Evolutionary conservation across 2,329 filamentous ascomycete species (phyloP).

Genomic region (Botrytis hyacinthi): DNA sequence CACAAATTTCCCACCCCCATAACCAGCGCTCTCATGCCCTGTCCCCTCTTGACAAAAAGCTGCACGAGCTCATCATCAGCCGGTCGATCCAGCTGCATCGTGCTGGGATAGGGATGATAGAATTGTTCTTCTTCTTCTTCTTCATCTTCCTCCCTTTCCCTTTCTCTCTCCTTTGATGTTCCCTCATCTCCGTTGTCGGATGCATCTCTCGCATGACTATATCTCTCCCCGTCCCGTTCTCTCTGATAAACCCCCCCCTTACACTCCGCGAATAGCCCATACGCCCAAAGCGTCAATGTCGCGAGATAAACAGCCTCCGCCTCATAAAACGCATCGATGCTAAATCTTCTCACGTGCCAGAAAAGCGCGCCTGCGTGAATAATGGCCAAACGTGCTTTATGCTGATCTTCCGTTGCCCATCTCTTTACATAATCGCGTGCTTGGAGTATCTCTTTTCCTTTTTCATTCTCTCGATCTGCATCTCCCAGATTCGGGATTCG

Average conservation of each 20-base stretch:
- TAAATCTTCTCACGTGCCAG: constrained; percentile 52
- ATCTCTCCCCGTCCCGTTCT: background rate
- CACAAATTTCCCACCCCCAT: constrained; percentile 53
- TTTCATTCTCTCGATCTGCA: background rate
- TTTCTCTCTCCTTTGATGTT: background rate
- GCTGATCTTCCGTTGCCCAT: constrained; percentile 52
- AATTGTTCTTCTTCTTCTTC: constrained; percentile 20
- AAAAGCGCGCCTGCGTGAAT: constrained; percentile 53
- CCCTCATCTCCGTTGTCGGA: background rate
- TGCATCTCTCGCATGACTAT: too few species aligned
- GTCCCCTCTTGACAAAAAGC: constrained; percentile 51
- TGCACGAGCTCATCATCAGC: constrained; percentile 59
- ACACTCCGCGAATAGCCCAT: constrained; percentile 27
- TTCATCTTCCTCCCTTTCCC: background rate
- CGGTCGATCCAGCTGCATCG: constrained; percentile 54
- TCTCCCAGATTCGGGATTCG: background rate
- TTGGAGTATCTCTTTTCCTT: constrained; percentile 32
- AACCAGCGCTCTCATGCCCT: constrained; percentile 50
- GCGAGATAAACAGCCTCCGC: constrained; percentile 47
- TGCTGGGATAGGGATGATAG: constrained; percentile 40
- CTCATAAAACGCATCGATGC: constrained; percentile 48
- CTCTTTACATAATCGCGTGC: constrained; percentile 41
- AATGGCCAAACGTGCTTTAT: constrained; percentile 56
- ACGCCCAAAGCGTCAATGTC: constrained; percentile 49
- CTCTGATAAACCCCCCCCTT: too few species aligned